A percentile compares a stretch with the other conserved stretches of the same genome.
phyloP scores from a whole-genome alignment of 2,329 filamentous ascomycete species.

The Colletotrichum filicis region DNA sequence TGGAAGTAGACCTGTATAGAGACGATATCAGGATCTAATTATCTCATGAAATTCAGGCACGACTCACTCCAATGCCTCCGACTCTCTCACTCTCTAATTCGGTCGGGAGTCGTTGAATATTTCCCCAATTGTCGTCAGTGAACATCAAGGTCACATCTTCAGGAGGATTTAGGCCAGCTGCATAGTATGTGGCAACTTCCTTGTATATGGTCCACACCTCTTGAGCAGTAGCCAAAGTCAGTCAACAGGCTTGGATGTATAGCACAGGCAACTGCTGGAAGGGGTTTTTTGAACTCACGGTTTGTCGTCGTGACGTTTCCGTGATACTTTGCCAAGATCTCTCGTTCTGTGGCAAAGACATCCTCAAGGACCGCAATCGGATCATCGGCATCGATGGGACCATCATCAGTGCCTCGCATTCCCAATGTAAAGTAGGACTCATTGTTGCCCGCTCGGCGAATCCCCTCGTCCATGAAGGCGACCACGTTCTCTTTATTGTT shows the following conservation, averaged over 20 bases:
- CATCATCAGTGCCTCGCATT: slow-evolving; percentile 76
- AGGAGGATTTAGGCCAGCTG: slow-evolving; percentile 62
- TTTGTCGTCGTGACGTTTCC: slow-evolving; percentile 63
- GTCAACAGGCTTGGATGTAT: no score
- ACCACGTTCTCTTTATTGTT: slow-evolving; percentile 73
- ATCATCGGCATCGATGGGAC: slow-evolving; percentile 63
- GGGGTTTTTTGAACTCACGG: slow-evolving; percentile 65
- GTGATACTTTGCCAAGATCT: slow-evolving; percentile 68
- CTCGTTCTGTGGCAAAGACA: slow-evolving; percentile 67
- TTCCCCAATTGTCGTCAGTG: slow-evolving; percentile 71
- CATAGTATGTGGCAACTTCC: slow-evolving; percentile 69
- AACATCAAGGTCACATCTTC: slow-evolving; percentile 70
- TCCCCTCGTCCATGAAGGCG: slow-evolving; percentile 71
- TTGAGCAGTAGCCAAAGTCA: slow-evolving; percentile 48
- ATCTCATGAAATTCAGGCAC: background rate
- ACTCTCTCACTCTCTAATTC: slow-evolving; percentile 61
- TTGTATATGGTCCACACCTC: slow-evolving; percentile 73
- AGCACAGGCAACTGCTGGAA: background rate
- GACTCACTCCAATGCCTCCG: slow-evolving; percentile 65
- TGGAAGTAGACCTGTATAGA: slow-evolving; percentile 58
- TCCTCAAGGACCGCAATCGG: slow-evolving; percentile 66
- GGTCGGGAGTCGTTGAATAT: slow-evolving; percentile 65
- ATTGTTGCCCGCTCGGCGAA: slow-evolving; percentile 60
- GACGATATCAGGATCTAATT: background rate
- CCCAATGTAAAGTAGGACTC: slow-evolving; percentile 73